Evolutionary conservation across 2,329 filamentous ascomycete species (phyloP), one percentile per base, ranked within the genome.

Genomic region (Aspergillus quadrilineatus): DNA sequence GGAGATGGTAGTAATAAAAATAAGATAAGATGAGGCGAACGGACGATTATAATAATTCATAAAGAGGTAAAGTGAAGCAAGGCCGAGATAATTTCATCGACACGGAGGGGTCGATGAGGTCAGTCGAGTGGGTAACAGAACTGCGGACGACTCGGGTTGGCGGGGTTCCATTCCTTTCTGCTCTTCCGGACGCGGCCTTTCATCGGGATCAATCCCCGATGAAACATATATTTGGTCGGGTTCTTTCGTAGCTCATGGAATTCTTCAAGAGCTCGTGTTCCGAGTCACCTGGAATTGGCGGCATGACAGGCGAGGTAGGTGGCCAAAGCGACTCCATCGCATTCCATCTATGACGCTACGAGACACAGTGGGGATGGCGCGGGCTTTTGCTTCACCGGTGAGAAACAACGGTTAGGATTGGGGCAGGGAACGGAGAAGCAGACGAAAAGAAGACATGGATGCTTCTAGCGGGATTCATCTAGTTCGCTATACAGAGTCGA

Each of bases 91-190:
- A 42, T 12, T 39, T 50, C n/a, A 36, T 45, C 48, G 43, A 47
- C 17, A 41, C 47, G 56, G 64, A 58, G 62, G 63, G 57, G 60
- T 65, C 62, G 64, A 69, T 71, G 68, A 71, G 66, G 68, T 71
- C 68, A 71, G 67, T 65, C 53, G 30, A 46, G 59, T 61, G 61
- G 56, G 56, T 53, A 39, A 53, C 51, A 56, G 59, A 22, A 46
- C 50, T 53, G 51, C 65, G 65, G 66, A 57, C 59, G 50, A 14
- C 30, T 57, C 63, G 60, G 61, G 56, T 63, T 62, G 56, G 54
- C 61, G 61, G 58, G 58, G 53, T 42, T 57, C 36, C 48, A 45
- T 36, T 49, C 46, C 4, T 32, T 22, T 47, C 30, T 34, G 14
- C 39, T 42, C 36, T 28, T 22, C 15, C 51, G n/a, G 29, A 22